These are phyloP conservation scores for Colletotrichum endophyticum DNA, from an alignment of 2,329 filamentous ascomycete genomes.

Conservation along the genomic window DNA sequence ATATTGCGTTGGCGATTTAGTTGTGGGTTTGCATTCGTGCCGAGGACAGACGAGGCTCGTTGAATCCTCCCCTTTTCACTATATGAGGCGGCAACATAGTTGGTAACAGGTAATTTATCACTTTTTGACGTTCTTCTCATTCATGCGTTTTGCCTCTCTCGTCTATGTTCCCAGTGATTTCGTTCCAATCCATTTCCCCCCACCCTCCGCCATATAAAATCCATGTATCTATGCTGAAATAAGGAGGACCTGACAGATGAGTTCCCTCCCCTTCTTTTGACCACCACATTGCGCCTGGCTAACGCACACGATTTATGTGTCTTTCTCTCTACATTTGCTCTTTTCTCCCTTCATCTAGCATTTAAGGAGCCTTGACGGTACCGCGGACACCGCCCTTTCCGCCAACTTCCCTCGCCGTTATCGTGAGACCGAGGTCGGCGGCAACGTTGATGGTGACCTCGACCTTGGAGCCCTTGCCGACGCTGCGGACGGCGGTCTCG, in stretches of 20 bases:
- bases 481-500: constrained; percentile 81
- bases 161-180: constrained; percentile 9
- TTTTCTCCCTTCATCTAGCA: background rate
- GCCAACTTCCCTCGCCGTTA: constrained; percentile 85
- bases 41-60: accelerated
- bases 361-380: constrained; percentile 38
- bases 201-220: background rate
- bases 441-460: constrained; percentile 92
- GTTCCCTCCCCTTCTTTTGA: background rate
- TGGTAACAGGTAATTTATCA: background rate
- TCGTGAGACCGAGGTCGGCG: constrained; percentile 77
- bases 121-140: background rate
- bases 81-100: background rate
- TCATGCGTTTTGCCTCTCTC: constrained; percentile 10
- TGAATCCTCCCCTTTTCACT: background rate
- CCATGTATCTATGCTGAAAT: constrained; percentile 11
- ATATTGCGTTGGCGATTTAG: background rate
- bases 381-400: constrained; percentile 85
- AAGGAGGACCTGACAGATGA: background rate
- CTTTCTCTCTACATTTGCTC: background rate
- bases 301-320: background rate
- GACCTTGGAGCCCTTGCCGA: constrained; percentile 89
- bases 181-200: background rate
- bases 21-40: background rate
- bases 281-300: background rate